These are phyloP conservation scores for Naematelia encephala DNA, from an alignment of 768 basidiomycete genomes.

Conservation along the genomic window DNA sequence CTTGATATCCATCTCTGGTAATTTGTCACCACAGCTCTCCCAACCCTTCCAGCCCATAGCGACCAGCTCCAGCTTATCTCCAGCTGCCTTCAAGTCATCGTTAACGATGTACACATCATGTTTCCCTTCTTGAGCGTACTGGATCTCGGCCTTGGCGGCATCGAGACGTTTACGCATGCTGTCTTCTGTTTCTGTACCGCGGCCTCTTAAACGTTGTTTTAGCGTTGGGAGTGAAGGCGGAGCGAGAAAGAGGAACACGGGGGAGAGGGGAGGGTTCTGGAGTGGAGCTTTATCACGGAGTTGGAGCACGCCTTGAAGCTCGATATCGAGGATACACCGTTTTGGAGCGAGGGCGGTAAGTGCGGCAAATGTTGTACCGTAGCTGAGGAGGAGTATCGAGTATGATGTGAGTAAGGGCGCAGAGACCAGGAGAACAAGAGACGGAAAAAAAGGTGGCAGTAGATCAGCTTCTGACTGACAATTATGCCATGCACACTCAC, in stretches of 20 bases:
- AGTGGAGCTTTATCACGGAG: slow-evolving; percentile 66
- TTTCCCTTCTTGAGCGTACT: slow-evolving; percentile 72
- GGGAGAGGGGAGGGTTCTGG: slow-evolving; percentile 59
- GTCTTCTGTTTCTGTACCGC: slow-evolving; percentile 78
- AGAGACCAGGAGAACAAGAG: not conserved
- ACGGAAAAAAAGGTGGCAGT: not conserved
- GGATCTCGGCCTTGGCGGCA: slow-evolving; percentile 73
- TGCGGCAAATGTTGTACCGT: slow-evolving; percentile 83
- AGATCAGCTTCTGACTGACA: not conserved
- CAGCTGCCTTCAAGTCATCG: slow-evolving; percentile 80
- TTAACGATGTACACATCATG: slow-evolving; percentile 87
- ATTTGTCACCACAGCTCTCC: slow-evolving; percentile 58
- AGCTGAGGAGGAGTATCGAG: slow-evolving; percentile 51
- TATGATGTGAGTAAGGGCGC: not conserved
- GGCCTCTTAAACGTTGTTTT: slow-evolving; percentile 64
- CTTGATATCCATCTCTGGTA: slow-evolving; percentile 57
- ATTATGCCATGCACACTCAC: slow-evolving; percentile 21
- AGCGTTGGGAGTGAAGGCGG: slow-evolving; percentile 77
- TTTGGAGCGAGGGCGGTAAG: slow-evolving; percentile 69
- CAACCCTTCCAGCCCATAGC: slow-evolving; percentile 75
- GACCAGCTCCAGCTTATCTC: slow-evolving; percentile 68
- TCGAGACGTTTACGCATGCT: slow-evolving; percentile 71
- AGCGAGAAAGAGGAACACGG: slow-evolving; percentile 86
- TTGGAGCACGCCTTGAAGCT: slow-evolving; percentile 92
- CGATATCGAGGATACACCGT: slow-evolving; percentile 91